Base-by-base conservation (phyloP, 257 asterid genomes). In the Nemophila menziesii region DNA sequence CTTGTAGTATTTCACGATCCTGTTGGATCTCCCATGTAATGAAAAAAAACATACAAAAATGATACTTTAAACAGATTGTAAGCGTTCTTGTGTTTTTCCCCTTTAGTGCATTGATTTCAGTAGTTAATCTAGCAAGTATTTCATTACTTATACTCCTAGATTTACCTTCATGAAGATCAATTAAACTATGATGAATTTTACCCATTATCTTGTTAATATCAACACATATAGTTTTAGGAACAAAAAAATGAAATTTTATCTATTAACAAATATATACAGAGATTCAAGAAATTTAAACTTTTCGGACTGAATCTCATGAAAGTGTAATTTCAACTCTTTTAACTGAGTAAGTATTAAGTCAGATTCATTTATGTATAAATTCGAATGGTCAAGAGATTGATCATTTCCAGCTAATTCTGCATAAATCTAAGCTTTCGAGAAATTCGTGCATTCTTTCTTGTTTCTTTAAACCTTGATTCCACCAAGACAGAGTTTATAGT, bases 401-500 rank as follows among this genome's bases (percentile, higher is more conserved):
- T 61, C 79, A 56, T 51, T 66, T 51, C 84, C 93, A 24, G 86
- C 77, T 65, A 82, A 75, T 47, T 73, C 93, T 40, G 80, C 82
- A 73, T 65, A 54, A 17, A 82, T 78, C 29, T 40, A 66, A 8
- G 75, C 79, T 33, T 43, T 70, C 74, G 37, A 74, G 58, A 54
- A 82, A 66, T 63, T 78, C 92, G 46, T 65, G 61, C 17, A 75
- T 60, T 63, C 86, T 61, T 57, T 67, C 86, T 43, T 60, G 77
- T 55, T 71, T 78, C 72, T 64, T 71, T 26, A n/a, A 49, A 54
- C 64, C 75, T 68, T 65, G 73, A 56, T 58, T 57, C 58, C 74
- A 65, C 82, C 66, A 78, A 37, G 21, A 62, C 61, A 27, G 86
- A 92, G 45, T 60, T 61, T 38, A 82, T 59, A 40, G 49, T 20